phyloP scores from a whole-genome alignment of 2,329 filamentous ascomycete genomes.

The Thermomyces lanuginosus region DNA sequence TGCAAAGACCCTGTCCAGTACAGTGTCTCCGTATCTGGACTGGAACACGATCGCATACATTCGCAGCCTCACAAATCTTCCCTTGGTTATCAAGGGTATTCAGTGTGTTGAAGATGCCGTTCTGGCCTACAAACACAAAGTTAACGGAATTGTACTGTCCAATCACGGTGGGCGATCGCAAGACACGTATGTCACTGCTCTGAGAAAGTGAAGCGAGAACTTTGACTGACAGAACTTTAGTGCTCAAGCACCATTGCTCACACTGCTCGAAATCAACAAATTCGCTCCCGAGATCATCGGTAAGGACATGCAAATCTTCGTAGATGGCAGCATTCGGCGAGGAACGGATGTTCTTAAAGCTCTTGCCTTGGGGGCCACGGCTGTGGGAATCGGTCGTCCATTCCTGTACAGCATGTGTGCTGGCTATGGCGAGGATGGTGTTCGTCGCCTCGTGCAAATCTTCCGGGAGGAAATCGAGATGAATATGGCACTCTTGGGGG shows the following conservation, averaged over 20 bases:
- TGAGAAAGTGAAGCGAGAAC: no score
- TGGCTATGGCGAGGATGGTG: conserved; percentile 43
- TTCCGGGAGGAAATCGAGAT: conserved; percentile 18
- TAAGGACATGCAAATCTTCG: conserved; percentile 41
- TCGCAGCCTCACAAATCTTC: conserved; percentile 18
- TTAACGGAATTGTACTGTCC: conserved; percentile 28
- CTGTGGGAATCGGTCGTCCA: conserved; percentile 46
- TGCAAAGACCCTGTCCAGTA: conserved; percentile 15
- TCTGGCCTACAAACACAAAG: conserved; percentile 29
- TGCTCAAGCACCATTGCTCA: conserved; percentile 36
- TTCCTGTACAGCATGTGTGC: conserved; percentile 41
- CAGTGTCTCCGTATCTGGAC: conserved; percentile 15
- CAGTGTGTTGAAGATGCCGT: conserved; percentile 35
- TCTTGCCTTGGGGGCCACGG: conserved; percentile 46
- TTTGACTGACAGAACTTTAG: conserved; percentile 3
- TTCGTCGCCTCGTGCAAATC: conserved; percentile 25
- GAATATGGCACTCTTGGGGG: conserved; percentile 21
- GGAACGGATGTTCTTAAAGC: conserved; percentile 54
- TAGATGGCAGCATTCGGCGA: conserved; percentile 49
- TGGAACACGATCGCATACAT: conserved; percentile 26
- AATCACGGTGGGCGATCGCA: conserved; percentile 33
- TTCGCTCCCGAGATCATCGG: conserved; percentile 43
- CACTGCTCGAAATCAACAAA: conserved; percentile 46
- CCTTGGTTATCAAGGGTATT: conserved; percentile 27
- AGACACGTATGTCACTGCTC: conserved; percentile 26